Evolutionary conservation across 169 alveolate species (phyloP).

Genomic region (Cyclospora cayetanensis): DNA sequence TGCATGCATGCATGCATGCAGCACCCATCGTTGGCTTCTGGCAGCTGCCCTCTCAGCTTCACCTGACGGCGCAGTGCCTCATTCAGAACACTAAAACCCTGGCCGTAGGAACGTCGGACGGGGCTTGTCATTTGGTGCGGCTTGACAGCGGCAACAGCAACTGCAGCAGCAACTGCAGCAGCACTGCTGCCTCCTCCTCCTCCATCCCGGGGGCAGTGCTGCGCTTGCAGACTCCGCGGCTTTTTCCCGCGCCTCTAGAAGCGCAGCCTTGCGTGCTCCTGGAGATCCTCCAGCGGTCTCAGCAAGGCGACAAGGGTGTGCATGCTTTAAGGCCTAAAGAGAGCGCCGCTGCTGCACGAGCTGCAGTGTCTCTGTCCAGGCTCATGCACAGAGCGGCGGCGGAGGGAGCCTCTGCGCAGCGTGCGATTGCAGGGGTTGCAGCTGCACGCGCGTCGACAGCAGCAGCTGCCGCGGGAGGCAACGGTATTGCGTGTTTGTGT

Average conservation of each 20-base stretch:
- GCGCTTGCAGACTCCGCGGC: conserved; percentile 13
- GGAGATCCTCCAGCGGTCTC: conserved; percentile 26
- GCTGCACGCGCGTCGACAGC: conserved; percentile 55
- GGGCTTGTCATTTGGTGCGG: conserved; percentile 50
- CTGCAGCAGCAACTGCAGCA: conserved; percentile 47
- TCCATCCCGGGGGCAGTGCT: conserved; percentile 45
- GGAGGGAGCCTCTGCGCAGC: neutral
- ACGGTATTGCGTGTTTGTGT: conserved; percentile 26
- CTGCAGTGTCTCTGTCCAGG: conserved; percentile 20
- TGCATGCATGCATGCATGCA: too few species aligned
- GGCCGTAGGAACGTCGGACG: conserved; percentile 59
- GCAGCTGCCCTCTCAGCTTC: conserved; percentile 25
- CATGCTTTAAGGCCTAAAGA: too few species aligned
- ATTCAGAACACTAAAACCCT: conserved; percentile 42
- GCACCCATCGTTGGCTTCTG: conserved; percentile 43
- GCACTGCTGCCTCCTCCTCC: neutral
- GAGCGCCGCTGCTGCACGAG: conserved; percentile 4
- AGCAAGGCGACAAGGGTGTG: neutral
- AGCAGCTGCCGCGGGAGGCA: conserved; percentile 30
- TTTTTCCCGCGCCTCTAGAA: neutral
- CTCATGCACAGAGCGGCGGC: neutral
- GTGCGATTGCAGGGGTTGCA: neutral
- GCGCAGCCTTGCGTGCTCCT: conserved; percentile 8
- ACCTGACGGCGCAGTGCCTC: neutral
- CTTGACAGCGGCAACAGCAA: conserved; percentile 1